These are phyloP conservation scores for Beauveria asiatica DNA, from an alignment of 2,329 filamentous ascomycete species.

Conservation along the genomic window DNA sequence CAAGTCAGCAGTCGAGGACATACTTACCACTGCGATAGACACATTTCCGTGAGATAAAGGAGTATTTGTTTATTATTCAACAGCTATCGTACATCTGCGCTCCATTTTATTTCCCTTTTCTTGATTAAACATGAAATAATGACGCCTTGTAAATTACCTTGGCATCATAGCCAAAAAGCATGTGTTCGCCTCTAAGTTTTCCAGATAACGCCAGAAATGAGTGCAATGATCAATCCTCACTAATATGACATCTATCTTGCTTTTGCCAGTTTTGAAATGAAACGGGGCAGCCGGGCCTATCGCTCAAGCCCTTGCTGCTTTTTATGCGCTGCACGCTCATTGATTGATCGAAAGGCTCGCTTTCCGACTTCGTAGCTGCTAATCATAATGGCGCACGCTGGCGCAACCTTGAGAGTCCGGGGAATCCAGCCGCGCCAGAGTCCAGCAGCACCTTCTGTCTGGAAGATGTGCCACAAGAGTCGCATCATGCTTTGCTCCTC, in stretches of 20 bases:
- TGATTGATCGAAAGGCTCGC: conserved; percentile 69
- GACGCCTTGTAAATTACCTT: background rate
- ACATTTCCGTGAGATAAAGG: background rate
- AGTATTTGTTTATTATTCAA: background rate
- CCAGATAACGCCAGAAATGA: conserved; percentile 3
- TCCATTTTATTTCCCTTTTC: background rate
- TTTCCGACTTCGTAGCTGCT: conserved; percentile 96
- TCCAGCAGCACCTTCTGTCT: conserved; percentile 69
- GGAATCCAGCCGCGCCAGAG: conserved; percentile 90
- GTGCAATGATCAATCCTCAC: background rate
- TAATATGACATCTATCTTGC: background rate
- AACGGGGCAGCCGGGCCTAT: background rate
- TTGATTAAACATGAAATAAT: background rate
- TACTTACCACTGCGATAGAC: background rate
- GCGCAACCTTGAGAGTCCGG: conserved; percentile 86
- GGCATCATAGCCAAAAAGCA: background rate
- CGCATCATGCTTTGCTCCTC: conserved; percentile 72
- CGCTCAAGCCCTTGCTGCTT: background rate
- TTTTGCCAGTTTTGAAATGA: background rate
- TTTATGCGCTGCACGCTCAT: conserved; percentile 36
- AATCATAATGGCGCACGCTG: conserved; percentile 98
- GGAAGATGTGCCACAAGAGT: conserved; percentile 86
- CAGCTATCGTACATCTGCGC: conserved; percentile 3
- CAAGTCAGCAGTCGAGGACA: no score
- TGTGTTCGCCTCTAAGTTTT: background rate